Evolutionary conservation across 257 asterid species (phyloP), one percentile per base, ranked within the genome.

Genomic region (Marsdenia floribunda): DNA sequence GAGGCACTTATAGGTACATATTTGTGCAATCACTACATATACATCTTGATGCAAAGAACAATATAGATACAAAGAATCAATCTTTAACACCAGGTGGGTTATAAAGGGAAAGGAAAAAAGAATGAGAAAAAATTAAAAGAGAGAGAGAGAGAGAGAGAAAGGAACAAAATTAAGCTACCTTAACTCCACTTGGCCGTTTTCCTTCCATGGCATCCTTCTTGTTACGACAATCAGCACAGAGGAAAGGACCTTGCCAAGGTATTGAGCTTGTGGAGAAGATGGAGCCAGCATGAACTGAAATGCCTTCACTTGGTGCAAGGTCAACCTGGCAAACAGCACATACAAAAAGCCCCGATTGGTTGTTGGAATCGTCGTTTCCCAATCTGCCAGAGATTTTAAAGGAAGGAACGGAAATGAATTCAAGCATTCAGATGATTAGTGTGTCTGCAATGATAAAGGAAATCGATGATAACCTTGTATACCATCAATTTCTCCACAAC

Each of bases 171-270:
- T 76, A 83, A 44, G 77, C 64, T 52, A 81, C 85, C 76, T 75
- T 81, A 52, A 79, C 84, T 13, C 87, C 87, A 68, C 88, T 87
- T 11, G 87, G 89, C 26, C 87, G 77, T 77, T 83, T 87, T 37
- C 89, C 91, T 82, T 87, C 97, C 97, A 93, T 87, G 70, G 96
- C 97, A 6, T 93, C 96, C 80, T 90, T 90, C 89, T 93, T 93
- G 63, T 85, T 76, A 8, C 86, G 87, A 38, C 97, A 91, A 38
- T 83, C 96, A 2, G 78, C 86, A 73, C 98, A 93, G 0, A 93
- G 90, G 77, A 93, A 93, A 22, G 97, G 98, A 15, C 96, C 96
- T 86, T 91, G 87, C 97, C 98, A 93, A 0, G 95, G 98, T 79
- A 79, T 88, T 18, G 98, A 80, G 86, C 92, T 85, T 71, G 79